Conservation (phyloP, 257 asterid genomes). For the Salvia miltiorrhiza region DNA sequence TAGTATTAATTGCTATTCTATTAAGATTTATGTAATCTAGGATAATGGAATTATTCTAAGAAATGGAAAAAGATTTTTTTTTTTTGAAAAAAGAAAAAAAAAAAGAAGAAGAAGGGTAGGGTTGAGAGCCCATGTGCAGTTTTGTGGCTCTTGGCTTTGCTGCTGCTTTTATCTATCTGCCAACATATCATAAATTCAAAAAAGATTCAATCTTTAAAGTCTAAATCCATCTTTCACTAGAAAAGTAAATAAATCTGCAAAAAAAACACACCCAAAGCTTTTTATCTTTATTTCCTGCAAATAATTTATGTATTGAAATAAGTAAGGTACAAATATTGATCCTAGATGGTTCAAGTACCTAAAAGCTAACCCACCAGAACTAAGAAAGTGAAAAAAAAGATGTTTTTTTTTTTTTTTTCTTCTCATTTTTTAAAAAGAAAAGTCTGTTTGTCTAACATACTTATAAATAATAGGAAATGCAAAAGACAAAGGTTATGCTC, state of each 20-base stretch:
- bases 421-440: not conserved
- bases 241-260: slow-evolving; percentile 8
- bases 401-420: not conserved
- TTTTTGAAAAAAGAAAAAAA: not conserved
- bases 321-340: slow-evolving; percentile 26
- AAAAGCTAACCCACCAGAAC: slow-evolving; percentile 22
- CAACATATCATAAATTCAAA: slow-evolving; percentile 10
- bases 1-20: too few relatives aligned
- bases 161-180: slow-evolving; percentile 21
- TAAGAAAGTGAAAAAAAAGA: not conserved
- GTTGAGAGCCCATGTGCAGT: slow-evolving; percentile 41
- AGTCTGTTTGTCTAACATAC: not conserved
- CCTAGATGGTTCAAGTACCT: slow-evolving; percentile 33
- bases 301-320: slow-evolving; percentile 14
- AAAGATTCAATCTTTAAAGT: slow-evolving; percentile 23
- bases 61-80: not conserved
- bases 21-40: not conserved
- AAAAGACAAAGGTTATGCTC: slow-evolving; percentile 33
- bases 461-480: slow-evolving; percentile 33
- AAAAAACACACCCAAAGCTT: not conserved
- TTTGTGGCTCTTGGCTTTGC: slow-evolving; percentile 34
- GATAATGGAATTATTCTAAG: not conserved
- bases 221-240: slow-evolving; percentile 16
- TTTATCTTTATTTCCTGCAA: slow-evolving; percentile 20
- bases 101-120: slow-evolving; percentile 15